Base-by-base conservation (phyloP, 1,284 basidiomycete genomes). In the Apiotrichum sp. region DNA sequence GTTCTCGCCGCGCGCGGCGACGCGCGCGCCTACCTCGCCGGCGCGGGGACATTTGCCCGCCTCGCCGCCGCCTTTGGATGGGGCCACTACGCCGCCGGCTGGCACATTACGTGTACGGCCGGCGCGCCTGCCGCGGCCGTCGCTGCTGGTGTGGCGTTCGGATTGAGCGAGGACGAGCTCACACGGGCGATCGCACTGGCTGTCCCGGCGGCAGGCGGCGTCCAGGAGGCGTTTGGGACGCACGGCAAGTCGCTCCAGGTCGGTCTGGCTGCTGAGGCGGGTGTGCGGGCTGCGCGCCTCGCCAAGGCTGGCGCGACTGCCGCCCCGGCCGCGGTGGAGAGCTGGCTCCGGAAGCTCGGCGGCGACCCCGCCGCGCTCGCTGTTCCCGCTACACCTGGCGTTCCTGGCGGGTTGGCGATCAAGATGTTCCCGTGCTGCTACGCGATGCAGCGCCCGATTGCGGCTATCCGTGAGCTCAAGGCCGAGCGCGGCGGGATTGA, bases 391-490 rank as follows among this genome's bases (percentile, higher is more conserved):
- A 54, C 53, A 2, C 53, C 53, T 6, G 53, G 47, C 4, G 53
- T 54, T 13, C 53, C 53, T 35, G 47, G 53, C 29, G 53, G 53
- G 1, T 47, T 54, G 35, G 53, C 53, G 14, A 54, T 54, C 53
- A 54, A 54, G 29, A 54, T 54, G 53, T 54, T 54, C 53, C 53
- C 53, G 31, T 54, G 53, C 53, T 54, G 53, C 53, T 54, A 54
- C 53, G 53, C 53, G 3, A 54, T 54, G 53, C 53, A 54, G 53
- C 53, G 53, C 14, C 53, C 53, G 2, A 54, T 54, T 47, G 53
- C 53, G 2, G 53, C 53, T n/a, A 44, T 54, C 14, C 53, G 53
- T 31, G 53, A 54, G 40, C 53, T 54, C 29, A 49, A 49, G 41
- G 47, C 40, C 34, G 31, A 38, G 47, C 45, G 34, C 6, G 47